Base-by-base conservation (phyloP, 495 filamentous ascomycete genomes). In the Xylaria nigripes region DNA sequence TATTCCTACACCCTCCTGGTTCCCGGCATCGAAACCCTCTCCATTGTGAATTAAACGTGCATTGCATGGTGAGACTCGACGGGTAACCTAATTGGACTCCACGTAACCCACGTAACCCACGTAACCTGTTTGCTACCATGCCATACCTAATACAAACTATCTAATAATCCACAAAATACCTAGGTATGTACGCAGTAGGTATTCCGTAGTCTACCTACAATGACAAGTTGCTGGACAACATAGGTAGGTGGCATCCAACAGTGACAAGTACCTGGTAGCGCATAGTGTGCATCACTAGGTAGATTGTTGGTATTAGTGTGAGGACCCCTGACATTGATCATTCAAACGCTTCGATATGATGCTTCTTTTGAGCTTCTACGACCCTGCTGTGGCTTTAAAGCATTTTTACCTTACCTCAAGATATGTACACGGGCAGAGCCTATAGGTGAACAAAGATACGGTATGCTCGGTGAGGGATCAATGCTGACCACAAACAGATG, bases 31-130 rank as follows among this genome's bases (percentile, higher is more conserved):
- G n/a, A n/a, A n/a, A n/a, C n/a, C n/a, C 9, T 38, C 45, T 15
- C 29, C 47, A 42, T 44, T 16, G 45, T 25, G 46, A 49, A 48
- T 48, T 55, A 55, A 48, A 55, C 53, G 46, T 55, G 53, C 53
- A 55, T 55, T 43, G 53, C 45, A 55, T 49, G 30, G 36, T 42
- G 51, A 54, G 51, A 41, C 51, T 45, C 10, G 40, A 30, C 27
- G n/a, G 32, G 19, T 54, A 30, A 24, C 51, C 51, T 30, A 48
- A 40, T 48, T 19, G 30, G 18, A n/a, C n/a, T n/a, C n/a, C n/a
- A n/a, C n/a, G n/a, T n/a, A n/a, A n/a, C n/a, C n/a, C n/a, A n/a
- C n/a, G 45, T n/a, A 41, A 41, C 50, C n/a, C n/a, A 41, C 50
- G 50, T 53, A 53, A 53, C 50, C 21, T 51, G 40, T 18, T 41